Conservation (phyloP, 2,329 filamentous ascomycete species). For the Ophiostoma triangulosporum region DNA sequence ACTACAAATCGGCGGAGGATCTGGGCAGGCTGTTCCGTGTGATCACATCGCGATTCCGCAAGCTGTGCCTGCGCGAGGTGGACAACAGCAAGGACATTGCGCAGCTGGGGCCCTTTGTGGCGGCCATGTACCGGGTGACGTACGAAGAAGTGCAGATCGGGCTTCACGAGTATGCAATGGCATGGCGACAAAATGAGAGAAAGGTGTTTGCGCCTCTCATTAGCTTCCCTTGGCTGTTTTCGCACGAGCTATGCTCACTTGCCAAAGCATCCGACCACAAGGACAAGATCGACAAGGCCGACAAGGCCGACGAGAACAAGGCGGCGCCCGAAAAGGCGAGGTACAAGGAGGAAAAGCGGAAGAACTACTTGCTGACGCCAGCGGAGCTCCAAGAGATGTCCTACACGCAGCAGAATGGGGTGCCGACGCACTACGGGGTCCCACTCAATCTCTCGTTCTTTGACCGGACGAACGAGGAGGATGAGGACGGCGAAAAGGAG, state of each 20-base stretch:
- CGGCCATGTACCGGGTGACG: slow-evolving; percentile 80
- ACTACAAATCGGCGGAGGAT: slow-evolving; percentile 81
- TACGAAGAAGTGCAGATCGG: slow-evolving; percentile 53
- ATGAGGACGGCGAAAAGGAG: slow-evolving; percentile 1
- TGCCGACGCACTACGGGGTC: slow-evolving; percentile 21
- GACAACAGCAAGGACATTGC: slow-evolving; percentile 42
- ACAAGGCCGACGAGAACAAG: neutral
- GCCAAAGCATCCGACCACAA: slow-evolving; percentile 23
- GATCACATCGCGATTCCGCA: slow-evolving; percentile 56
- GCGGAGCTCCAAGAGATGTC: slow-evolving; percentile 15
- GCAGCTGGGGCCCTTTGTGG: slow-evolving; percentile 56
- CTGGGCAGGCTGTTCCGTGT: slow-evolving; percentile 54
- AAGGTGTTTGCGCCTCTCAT: slow-evolving; percentile 60
- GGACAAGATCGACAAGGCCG: neutral
- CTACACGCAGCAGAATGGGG: slow-evolving; percentile 18
- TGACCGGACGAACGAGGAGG: slow-evolving; percentile 7
- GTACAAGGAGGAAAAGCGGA: neutral
- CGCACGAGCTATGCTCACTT: slow-evolving; percentile 55
- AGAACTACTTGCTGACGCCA: neutral
- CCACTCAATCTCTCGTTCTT: slow-evolving; percentile 11
- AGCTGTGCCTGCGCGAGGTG: slow-evolving; percentile 50
- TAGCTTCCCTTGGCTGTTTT: slow-evolving; percentile 88
- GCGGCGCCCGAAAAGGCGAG: no score
- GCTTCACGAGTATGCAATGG: slow-evolving; percentile 30
- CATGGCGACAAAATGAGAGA: slow-evolving; percentile 12